A percentile compares a stretch with the other conserved stretches of the same genome.
Evolutionary conservation across 139 green algal genomes (phyloP).

Genomic region (Coelastrella sp.): DNA sequence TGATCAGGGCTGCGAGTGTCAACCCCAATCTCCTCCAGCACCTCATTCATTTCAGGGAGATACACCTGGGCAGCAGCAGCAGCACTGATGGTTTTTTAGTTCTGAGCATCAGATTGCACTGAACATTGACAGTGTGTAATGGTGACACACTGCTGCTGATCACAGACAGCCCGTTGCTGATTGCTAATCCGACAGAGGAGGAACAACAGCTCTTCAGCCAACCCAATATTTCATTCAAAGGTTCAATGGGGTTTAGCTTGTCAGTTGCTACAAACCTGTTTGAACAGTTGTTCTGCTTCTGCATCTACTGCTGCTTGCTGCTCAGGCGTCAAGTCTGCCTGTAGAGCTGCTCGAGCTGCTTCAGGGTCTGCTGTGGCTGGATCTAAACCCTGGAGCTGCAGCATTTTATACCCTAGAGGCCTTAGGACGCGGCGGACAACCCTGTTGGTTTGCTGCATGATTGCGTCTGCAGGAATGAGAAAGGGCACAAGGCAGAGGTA

Average conservation of each 20-base stretch:
- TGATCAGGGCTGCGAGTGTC: neutral
- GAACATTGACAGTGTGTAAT: too few relatives aligned
- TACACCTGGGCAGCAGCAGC: neutral
- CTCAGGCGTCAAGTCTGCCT: slow-evolving; percentile 10
- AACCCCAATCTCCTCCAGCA: neutral
- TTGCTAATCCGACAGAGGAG: too few relatives aligned
- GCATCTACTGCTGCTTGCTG: slow-evolving; percentile 28
- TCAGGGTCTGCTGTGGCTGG: neutral
- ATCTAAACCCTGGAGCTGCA: slow-evolving; percentile 30
- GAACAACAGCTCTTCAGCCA: too few relatives aligned
- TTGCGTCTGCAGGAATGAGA: slow-evolving; percentile 10
- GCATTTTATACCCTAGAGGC: slow-evolving; percentile 35
- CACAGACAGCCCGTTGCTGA: too few relatives aligned
- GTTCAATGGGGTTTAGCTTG: too few relatives aligned
- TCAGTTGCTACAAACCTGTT: neutral
- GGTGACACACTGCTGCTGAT: too few relatives aligned
- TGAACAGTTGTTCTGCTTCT: slow-evolving; percentile 17
- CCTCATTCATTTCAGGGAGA: neutral
- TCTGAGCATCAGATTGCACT: too few relatives aligned
- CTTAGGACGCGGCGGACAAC: slow-evolving; percentile 20
- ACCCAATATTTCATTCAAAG: too few relatives aligned
- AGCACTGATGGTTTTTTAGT: too few relatives aligned
- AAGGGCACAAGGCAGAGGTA: neutral
- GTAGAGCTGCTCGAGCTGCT: slow-evolving; percentile 12
- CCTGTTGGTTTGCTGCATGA: slow-evolving; percentile 15